These are phyloP conservation scores for Globisporangium solare DNA, from an alignment of 352 stramenopile species.

Conservation along the genomic window DNA sequence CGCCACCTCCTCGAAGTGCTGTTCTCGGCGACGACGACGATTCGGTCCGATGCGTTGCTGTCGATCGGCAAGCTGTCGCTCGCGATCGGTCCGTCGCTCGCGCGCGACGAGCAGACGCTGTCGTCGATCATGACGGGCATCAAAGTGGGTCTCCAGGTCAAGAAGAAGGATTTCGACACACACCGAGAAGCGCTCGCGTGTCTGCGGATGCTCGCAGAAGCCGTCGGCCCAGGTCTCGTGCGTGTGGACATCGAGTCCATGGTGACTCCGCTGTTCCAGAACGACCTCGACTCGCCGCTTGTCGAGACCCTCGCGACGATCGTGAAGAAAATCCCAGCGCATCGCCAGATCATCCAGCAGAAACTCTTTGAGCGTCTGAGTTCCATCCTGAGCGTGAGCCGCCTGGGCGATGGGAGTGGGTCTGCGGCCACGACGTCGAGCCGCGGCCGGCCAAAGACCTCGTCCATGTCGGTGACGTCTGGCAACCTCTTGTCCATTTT, in stretches of 20 bases:
- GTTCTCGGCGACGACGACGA: conserved; percentile 74
- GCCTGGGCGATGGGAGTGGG: conserved; percentile 38
- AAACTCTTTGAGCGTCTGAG: conserved; percentile 83
- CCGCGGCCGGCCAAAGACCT: conserved; percentile 68
- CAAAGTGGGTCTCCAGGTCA: conserved; percentile 77
- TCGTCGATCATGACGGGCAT: conserved; percentile 84
- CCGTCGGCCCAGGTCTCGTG: conserved; percentile 64
- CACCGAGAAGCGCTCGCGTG: conserved; percentile 82
- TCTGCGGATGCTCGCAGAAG: conserved; percentile 77
- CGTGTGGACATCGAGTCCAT: conserved; percentile 81
- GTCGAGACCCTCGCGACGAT: conserved; percentile 84
- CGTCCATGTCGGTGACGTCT: conserved; percentile 64
- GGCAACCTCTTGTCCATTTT: conserved; percentile 71
- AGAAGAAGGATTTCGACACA: conserved; percentile 81
- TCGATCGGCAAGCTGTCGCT: conserved; percentile 83
- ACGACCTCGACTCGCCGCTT: conserved; percentile 73
- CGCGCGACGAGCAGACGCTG: conserved; percentile 74
- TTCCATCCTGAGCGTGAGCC: conserved; percentile 47
- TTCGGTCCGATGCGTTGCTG: conserved; percentile 69
- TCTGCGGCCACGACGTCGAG: conserved; percentile 52
- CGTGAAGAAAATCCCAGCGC: conserved; percentile 76
- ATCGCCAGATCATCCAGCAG: conserved; percentile 76
- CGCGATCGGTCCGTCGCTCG: conserved; percentile 70
- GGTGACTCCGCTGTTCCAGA: conserved; percentile 75
- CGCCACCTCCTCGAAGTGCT: conserved; percentile 80